Base-by-base conservation (phyloP, 1,139 yeast species). In the Chernovozyma sophiae-reginae region DNA sequence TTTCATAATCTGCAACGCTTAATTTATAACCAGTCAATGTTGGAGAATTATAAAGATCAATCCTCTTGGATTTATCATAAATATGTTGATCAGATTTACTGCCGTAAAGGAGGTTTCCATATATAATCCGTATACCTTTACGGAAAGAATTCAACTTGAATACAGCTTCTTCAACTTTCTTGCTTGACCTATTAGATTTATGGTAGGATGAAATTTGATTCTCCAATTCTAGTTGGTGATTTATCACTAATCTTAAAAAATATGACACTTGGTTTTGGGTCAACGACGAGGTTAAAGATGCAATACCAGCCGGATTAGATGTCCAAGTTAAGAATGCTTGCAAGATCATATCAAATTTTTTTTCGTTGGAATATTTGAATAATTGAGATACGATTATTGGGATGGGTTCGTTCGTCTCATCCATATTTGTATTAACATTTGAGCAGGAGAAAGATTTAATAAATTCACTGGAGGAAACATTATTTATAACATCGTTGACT, bases 1-100 rank as follows among this genome's bases (percentile, higher is more conserved):
- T 68, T 44, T 69, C 74, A 44, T 58, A 68, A 48, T 70, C 75
- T 3, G 43, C 42, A 1, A 53, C 47, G 5, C 44, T 42, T 24
- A 66, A 47, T 32, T 42, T 40, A 38, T 53, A 51, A 1, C 60
- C 62, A 1, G 61, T 51, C 16, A 44, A 37, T 10, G 45, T 30
- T 3, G 39, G 35, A 13, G 55, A 48, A 5, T 33, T 37, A 39
- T 56, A 56, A 16, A 60, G 39, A 30, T 52, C 45, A 2, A 40
- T 34, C 31, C 62, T 48, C 30, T 51, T 46, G 3, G 41, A 40
- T 17, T 34, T 31, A 18, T 46, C 44, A 40, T 65, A 65, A 8
- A 64, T 45, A 35, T 47, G 50, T n/a, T 46, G 54, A 2, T 31
- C 31, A 12, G 51, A 33, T 27, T 19, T 32, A 30, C 46, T 39